phyloP scores from a whole-genome alignment of 768 basidiomycete species.

The Pisolithus sp. region DNA sequence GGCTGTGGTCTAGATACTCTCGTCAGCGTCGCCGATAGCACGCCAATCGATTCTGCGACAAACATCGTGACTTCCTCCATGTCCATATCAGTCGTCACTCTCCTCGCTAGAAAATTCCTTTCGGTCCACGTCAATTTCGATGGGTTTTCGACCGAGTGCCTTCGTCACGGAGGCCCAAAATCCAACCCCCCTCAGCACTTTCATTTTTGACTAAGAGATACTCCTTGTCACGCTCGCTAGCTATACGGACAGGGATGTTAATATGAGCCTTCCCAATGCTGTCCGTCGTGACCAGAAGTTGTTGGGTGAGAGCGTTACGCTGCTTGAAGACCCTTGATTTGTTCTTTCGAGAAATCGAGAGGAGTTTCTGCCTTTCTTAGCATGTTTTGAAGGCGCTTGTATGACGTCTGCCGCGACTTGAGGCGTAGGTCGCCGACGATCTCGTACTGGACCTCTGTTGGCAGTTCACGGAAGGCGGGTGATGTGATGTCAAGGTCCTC shows the following conservation, averaged over 20 bases:
- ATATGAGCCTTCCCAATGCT: slow-evolving; percentile 86
- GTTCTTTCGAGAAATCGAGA: slow-evolving; percentile 93
- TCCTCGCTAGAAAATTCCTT: slow-evolving; percentile 28
- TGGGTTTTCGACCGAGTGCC: slow-evolving; percentile 82
- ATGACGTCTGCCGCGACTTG: slow-evolving; percentile 91
- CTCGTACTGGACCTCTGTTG: slow-evolving; percentile 96
- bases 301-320: slow-evolving; percentile 88
- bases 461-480: slow-evolving; percentile 83
- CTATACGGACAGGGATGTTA: slow-evolving; percentile 88
- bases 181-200: slow-evolving; percentile 85
- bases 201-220: slow-evolving; percentile 95
- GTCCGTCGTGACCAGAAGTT: slow-evolving; percentile 86
- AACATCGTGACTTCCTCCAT: slow-evolving; percentile 83
- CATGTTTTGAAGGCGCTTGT: slow-evolving; percentile 90
- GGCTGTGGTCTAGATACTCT: slow-evolving; percentile 24
- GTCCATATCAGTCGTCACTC: slow-evolving; percentile 47
- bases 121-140: slow-evolving; percentile 71
- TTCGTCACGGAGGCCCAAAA: slow-evolving; percentile 83
- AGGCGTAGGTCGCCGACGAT: slow-evolving; percentile 93
- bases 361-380: slow-evolving; percentile 70
- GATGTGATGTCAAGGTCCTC: slow-evolving; percentile 93
- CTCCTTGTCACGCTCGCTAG: slow-evolving; percentile 89
- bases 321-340: slow-evolving; percentile 87
- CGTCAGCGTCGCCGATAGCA: slow-evolving; percentile 9
- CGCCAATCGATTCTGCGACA: slow-evolving; percentile 14